Evolutionary conservation across 192 early-diverging fungal species (phyloP).

Genomic region (Chytriomyces hyalinus): DNA sequence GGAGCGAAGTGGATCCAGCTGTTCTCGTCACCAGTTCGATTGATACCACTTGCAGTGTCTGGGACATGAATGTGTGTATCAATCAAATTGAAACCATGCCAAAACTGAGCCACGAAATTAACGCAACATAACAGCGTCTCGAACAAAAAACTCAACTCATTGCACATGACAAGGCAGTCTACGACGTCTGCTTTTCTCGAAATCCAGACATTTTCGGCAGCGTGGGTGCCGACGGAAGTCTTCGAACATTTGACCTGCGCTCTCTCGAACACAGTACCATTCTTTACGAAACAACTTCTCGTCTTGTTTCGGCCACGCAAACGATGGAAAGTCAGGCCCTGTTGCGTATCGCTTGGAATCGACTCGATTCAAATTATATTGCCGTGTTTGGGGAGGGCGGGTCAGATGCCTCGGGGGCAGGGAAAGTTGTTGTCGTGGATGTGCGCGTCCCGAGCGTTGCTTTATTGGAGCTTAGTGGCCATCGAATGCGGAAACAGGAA

Average conservation of each 20-base stretch:
- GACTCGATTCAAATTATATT: constrained; percentile 86
- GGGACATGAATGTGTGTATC: constrained; percentile 83
- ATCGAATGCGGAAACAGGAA: constrained; percentile 43
- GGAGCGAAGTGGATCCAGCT: constrained; percentile 87
- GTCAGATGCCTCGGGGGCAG: constrained; percentile 70
- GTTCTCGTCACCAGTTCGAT: constrained; percentile 91
- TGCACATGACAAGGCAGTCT: constrained; percentile 98
- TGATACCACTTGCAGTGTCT: constrained; percentile 99
- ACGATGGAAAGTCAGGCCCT: constrained; percentile 62
- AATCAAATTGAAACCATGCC: neutral
- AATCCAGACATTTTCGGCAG: constrained; percentile 71
- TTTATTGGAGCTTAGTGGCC: constrained; percentile 80
- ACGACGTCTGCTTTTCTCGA: constrained; percentile 93
- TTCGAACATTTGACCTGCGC: constrained; percentile 97
- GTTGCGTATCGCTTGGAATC: constrained; percentile 87
- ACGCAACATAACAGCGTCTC: constrained; percentile 57
- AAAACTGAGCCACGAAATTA: neutral
- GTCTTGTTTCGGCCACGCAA: constrained; percentile 9
- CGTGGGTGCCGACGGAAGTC: constrained; percentile 96
- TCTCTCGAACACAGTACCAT: constrained; percentile 97
- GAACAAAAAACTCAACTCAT: constrained; percentile 99
- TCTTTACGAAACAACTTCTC: constrained; percentile 81
- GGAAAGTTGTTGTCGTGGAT: constrained; percentile 86
- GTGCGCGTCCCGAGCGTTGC: constrained; percentile 88
- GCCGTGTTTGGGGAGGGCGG: constrained; percentile 70